Conservation (phyloP, 257 asterid species). For the Nicotiana undulata region DNA sequence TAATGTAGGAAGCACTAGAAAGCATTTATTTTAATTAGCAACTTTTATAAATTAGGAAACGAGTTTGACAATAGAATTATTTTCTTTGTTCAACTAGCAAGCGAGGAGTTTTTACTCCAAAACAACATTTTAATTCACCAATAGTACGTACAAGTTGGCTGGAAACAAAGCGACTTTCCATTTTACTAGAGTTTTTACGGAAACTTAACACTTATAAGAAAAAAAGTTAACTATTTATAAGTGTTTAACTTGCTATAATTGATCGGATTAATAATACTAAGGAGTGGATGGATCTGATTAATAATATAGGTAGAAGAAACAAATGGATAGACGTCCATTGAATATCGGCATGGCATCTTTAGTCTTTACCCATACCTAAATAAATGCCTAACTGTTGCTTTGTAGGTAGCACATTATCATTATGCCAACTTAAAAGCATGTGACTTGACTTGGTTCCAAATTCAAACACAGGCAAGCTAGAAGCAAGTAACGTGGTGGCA, state of each 20-base stretch:
- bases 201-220: no score
- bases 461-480: neutral
- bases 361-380: neutral
- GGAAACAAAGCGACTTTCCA: no score
- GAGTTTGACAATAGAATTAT: neutral
- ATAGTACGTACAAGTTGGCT: neutral
- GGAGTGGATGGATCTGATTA: no score
- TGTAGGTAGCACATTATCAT: neutral
- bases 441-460: neutral
- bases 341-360: neutral
- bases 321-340: no score
- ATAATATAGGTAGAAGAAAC: no score
- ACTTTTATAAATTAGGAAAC: neutral
- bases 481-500: neutral
- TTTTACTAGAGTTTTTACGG: no score
- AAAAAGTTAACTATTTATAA: no score
- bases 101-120: neutral
- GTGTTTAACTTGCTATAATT: no score
- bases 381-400: constrained; percentile 5
- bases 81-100: neutral
- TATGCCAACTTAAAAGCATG: neutral
- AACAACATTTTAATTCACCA: neutral
- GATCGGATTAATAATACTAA: no score
- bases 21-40: no score
- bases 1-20: no score